These are phyloP conservation scores for Pholiota microspora DNA, from an alignment of 768 basidiomycete genomes.

Conservation along the genomic window DNA sequence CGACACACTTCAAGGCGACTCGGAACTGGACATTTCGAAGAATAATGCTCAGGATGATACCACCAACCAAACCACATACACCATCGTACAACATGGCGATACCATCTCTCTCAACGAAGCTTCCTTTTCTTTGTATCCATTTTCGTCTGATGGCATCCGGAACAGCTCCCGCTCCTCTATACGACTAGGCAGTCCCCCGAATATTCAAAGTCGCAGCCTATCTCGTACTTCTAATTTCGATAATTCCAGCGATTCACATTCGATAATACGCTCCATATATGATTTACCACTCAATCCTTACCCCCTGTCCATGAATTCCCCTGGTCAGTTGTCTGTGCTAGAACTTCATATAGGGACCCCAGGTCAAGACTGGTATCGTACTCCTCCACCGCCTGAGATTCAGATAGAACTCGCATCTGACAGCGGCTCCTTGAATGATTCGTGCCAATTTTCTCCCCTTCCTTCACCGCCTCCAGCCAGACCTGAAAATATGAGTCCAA, in stretches of 20 bases:
- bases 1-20: not conserved
- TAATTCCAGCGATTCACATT: not conserved
- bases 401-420: slow-evolving; percentile 3
- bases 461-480: not conserved
- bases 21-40: not conserved
- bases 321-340: not conserved
- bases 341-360: not conserved
- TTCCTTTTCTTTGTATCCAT: slow-evolving; percentile 22
- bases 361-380: not conserved
- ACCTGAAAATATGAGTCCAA: not conserved
- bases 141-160: slow-evolving; percentile 13
- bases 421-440: not conserved
- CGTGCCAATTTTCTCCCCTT: not conserved
- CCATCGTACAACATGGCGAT: slow-evolving; percentile 1
- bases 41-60: not conserved
- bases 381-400: not conserved
- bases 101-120: slow-evolving; percentile 13
- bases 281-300: not conserved
- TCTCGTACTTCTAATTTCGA: slow-evolving; percentile 24
- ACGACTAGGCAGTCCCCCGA: not conserved
- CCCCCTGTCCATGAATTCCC: not conserved
- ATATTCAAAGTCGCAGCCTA: not conserved
- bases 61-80: not conserved
- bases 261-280: not conserved
- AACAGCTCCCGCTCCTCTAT: slow-evolving; percentile 4